Evolutionary conservation across 148 eudicot genomes (phyloP).

Genomic region (Salicornia ramosissima): DNA sequence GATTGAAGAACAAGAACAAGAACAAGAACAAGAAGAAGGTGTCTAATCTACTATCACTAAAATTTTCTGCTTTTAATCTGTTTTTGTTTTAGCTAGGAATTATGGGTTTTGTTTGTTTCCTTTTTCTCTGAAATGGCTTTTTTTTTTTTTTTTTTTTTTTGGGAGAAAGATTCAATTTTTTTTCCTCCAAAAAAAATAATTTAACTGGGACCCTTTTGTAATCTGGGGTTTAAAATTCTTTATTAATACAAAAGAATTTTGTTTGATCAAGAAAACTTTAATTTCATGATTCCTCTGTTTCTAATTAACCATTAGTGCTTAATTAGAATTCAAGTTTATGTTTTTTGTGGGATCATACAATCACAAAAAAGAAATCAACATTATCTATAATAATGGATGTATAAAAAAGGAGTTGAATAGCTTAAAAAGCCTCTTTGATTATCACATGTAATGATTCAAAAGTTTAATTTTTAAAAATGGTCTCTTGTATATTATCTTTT

Average conservation of each 20-base stretch:
- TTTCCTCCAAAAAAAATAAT: conserved; percentile 1
- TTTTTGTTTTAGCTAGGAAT: conserved; percentile 14
- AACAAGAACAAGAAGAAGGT: conserved; percentile 1
- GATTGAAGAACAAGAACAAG: background rate
- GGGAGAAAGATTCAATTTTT: background rate
- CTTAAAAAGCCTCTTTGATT: conserved; percentile 18
- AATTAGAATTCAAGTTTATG: conserved; percentile 18
- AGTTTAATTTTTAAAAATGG: background rate
- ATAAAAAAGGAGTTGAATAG: background rate
- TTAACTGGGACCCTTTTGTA: conserved; percentile 23
- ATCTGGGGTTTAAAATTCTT: conserved; percentile 11
- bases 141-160: background rate
- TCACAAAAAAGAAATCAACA: background rate
- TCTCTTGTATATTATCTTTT: background rate
- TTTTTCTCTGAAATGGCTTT: background rate
- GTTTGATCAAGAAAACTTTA: conserved; percentile 19
- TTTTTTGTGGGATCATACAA: conserved; percentile 15
- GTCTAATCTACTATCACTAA: background rate
- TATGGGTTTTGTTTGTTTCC: conserved; percentile 20
- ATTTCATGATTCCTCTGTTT: conserved; percentile 15
- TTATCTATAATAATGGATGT: no score
- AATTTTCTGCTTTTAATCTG: background rate
- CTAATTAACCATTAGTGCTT: conserved; percentile 13
- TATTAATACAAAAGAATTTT: conserved; percentile 7
- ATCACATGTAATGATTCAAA: conserved; percentile 15